These are phyloP conservation scores for Hortiboletus flavorubellus DNA, from an alignment of 768 basidiomycete species.

Conservation along the genomic window DNA sequence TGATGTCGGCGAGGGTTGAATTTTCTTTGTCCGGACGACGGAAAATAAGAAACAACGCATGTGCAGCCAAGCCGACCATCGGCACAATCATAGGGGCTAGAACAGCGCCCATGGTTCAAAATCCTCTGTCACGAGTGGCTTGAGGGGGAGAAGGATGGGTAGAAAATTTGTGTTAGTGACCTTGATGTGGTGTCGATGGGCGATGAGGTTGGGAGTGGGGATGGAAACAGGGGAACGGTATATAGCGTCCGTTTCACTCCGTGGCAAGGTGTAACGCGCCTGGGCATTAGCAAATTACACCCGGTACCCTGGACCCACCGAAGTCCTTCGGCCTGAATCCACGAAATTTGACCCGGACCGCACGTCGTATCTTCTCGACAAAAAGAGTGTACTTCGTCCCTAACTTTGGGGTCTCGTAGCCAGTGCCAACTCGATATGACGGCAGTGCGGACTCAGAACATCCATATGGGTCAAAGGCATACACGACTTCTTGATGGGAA, in stretches of 20 bases:
- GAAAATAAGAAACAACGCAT: neutral
- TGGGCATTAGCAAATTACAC: neutral
- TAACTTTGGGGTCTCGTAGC: no score
- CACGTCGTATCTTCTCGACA: no score
- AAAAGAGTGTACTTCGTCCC: no score
- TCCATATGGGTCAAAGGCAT: no score
- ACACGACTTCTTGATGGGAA: neutral
- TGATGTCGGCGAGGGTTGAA: slow-evolving; percentile 8
- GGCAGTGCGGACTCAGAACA: no score
- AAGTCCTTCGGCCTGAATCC: neutral
- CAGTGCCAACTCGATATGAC: no score
- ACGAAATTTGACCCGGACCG: neutral
- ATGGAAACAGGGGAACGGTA: neutral
- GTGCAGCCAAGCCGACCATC: neutral
- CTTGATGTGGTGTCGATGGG: neutral
- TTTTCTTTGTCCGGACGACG: slow-evolving; percentile 8
- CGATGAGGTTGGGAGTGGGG: neutral
- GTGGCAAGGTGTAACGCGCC: neutral
- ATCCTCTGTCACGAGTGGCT: neutral
- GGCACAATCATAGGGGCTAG: neutral
- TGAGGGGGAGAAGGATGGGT: no score
- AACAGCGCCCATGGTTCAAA: neutral
- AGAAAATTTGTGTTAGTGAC: neutral
- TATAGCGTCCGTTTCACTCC: neutral
- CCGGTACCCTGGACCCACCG: neutral